Percentiles rank a stretch among this genome's conserved stretches.
Conservation (phyloP, 345 rosid species). For the Litchi chinensis region DNA sequence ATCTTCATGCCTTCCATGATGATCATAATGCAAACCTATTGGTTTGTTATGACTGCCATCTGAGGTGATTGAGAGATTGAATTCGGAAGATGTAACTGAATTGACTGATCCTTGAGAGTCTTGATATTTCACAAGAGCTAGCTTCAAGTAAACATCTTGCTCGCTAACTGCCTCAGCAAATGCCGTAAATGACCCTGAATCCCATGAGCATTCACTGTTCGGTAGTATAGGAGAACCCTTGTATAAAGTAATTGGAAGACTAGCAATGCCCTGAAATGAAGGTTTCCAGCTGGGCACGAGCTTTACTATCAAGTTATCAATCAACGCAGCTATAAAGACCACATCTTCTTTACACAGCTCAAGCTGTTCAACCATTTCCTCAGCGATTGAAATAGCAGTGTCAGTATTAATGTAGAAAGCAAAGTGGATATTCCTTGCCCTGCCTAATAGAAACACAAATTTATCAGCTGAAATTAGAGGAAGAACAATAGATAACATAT, state of each 20-base stretch:
- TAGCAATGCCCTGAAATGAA: constrained; percentile 24
- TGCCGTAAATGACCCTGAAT: neutral
- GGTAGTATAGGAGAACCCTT: constrained; percentile 17
- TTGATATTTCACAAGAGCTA: constrained; percentile 19
- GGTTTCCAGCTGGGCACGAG: constrained; percentile 44
- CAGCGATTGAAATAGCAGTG: constrained; percentile 67
- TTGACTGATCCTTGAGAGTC: constrained; percentile 37
- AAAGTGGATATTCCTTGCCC: constrained; percentile 66
- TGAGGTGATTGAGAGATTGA: constrained; percentile 31
- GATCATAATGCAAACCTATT: constrained; percentile 21
- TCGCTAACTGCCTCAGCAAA: constrained; percentile 9
- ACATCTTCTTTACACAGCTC: constrained; percentile 64
- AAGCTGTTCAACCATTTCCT: constrained; percentile 90
- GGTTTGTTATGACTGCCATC: constrained; percentile 27
- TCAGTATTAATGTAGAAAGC: constrained; percentile 68
- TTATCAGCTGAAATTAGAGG: neutral
- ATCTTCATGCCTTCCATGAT: constrained; percentile 22
- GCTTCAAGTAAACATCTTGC: constrained; percentile 20
- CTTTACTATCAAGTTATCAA: constrained; percentile 60
- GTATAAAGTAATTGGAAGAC: constrained; percentile 22
- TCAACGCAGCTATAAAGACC: constrained; percentile 69
- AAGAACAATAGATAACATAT: neutral
- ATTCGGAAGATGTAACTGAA: constrained; percentile 60
- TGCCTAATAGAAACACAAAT: constrained; percentile 30
- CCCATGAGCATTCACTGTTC: constrained; percentile 1